Base-by-base conservation (phyloP, 495 filamentous ascomycete species). In the Immersiella caudata region DNA sequence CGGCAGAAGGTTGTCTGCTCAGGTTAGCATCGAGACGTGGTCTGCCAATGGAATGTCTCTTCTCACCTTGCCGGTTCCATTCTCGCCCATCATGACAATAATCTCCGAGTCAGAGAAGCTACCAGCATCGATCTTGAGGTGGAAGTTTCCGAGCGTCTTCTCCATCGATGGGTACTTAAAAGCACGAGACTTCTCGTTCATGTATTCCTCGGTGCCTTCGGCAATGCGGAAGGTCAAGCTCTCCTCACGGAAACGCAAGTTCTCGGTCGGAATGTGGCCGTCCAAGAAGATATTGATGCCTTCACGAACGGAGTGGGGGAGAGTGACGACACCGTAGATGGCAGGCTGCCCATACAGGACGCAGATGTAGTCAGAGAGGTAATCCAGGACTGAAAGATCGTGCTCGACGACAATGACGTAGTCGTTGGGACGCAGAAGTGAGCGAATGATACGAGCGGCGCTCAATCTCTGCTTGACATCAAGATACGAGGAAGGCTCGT, bases 201-300 rank as follows among this genome's bases (percentile, higher is more conserved):
- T 79, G 77, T 93, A 97, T 50, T 99, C 95, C 67, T 99, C 95
- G 50, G 91, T 88, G 49, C 92, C 90, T 73, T 99, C 95, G 40
- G 91, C 89, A 64, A 99, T 92, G 73, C 95, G 91, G 90, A 99
- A 99, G 57, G 94, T 94, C 65, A 99, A 85, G 51, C 92, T 95
- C 73, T 99, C 95, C 55, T 98, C 96, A 69, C 95, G 90, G 90
- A 99, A 99, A 67, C 95, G 94, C 74, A 99, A 79, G 80, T 99
- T 99, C 85, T 99, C 95, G 8, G 95, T 98, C 26, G 95, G 95
- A 55, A 97, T 96, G 77, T 97, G 91, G 69, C 95, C 95, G 74
- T 99, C 95, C 29, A 99, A 84, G 88, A 99, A 99, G 79, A 98
- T 97, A 81, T 99, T 99, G 87, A 99, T 99, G 73, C 95, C 95